Evolutionary conservation across 768 basidiomycete genomes (phyloP).

Genomic region (Leccinellum luteum): DNA sequence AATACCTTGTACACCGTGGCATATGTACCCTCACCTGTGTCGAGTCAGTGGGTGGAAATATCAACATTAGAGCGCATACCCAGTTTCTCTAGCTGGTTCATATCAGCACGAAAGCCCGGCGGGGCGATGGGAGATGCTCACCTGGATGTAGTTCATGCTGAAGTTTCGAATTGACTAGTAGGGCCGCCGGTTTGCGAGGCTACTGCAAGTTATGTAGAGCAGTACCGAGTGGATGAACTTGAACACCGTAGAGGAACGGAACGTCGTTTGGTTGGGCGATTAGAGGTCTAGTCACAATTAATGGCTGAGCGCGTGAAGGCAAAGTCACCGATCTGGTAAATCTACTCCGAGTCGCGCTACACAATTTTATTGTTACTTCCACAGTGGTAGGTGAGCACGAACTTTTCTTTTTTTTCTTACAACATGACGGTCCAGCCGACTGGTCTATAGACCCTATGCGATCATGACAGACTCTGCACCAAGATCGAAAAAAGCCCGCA

Average conservation of each 20-base stretch:
- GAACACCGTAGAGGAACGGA: neutral
- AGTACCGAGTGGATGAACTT: conserved; percentile 1
- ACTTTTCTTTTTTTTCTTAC: neutral
- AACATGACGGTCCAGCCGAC: neutral
- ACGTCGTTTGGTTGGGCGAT: neutral
- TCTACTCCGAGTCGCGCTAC: neutral
- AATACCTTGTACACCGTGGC: conserved; percentile 95
- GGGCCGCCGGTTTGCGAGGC: neutral
- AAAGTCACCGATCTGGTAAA: conserved; percentile 20
- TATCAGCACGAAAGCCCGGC: conserved; percentile 6
- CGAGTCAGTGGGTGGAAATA: conserved; percentile 4
- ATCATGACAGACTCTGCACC: conserved; percentile 46
- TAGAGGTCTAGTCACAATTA: neutral
- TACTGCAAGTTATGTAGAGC: conserved; percentile 1
- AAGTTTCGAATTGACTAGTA: neutral
- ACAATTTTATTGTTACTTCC: conserved; percentile 3
- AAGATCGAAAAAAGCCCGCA: conserved; percentile 51
- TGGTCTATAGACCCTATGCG: neutral
- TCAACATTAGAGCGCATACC: conserved; percentile 37
- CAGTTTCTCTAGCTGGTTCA: conserved; percentile 81
- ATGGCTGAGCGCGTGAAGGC: neutral
- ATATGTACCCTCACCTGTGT: conserved; percentile 84
- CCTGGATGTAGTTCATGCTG: conserved; percentile 59
- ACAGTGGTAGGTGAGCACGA: neutral
- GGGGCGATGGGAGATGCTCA: conserved; percentile 22